Conservation (phyloP, 139 green algal species). For the Diplosphaera chodatii region DNA sequence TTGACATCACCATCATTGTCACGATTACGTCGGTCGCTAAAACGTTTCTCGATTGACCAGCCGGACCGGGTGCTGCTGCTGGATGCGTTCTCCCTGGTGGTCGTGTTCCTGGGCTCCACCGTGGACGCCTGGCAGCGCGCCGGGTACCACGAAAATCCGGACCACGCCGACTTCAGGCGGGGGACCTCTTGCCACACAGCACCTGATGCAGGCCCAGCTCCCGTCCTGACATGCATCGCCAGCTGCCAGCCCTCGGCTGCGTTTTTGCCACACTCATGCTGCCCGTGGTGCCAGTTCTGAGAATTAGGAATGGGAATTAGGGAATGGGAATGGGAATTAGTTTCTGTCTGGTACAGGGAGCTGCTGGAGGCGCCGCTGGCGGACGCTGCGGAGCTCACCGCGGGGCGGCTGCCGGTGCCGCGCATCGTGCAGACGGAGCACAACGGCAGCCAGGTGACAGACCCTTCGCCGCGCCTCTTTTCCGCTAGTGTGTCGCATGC, state of each 20-base stretch:
- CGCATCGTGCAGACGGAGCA: slow-evolving; percentile 54
- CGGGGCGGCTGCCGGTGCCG: slow-evolving; percentile 33
- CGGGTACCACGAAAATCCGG: slow-evolving; percentile 74
- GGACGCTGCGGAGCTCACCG: slow-evolving; percentile 30
- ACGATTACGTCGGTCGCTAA: too few relatives aligned
- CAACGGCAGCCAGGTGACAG: slow-evolving; percentile 21
- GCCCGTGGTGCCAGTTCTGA: too few relatives aligned
- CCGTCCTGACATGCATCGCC: too few relatives aligned
- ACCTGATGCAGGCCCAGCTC: too few relatives aligned
- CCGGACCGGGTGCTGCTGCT: slow-evolving; percentile 48
- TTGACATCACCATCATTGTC: too few relatives aligned
- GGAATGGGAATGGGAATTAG: too few relatives aligned
- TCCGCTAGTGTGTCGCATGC: too few relatives aligned
- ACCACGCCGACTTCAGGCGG: slow-evolving; percentile 79
- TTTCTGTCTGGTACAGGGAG: too few relatives aligned
- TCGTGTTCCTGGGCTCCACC: slow-evolving; percentile 67
- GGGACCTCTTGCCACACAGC: not conserved
- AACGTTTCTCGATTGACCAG: slow-evolving; percentile 11
- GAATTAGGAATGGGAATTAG: too few relatives aligned
- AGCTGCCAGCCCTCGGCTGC: too few relatives aligned
- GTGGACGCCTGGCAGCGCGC: slow-evolving; percentile 87
- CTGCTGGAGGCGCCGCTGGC: slow-evolving; percentile 12
- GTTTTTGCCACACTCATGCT: too few relatives aligned
- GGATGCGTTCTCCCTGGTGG: slow-evolving; percentile 46
- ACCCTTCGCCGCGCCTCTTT: not conserved